Evolutionary conservation across 2,329 filamentous ascomycete species (phyloP).

Genomic region (Coleophoma eucalyptorum): DNA sequence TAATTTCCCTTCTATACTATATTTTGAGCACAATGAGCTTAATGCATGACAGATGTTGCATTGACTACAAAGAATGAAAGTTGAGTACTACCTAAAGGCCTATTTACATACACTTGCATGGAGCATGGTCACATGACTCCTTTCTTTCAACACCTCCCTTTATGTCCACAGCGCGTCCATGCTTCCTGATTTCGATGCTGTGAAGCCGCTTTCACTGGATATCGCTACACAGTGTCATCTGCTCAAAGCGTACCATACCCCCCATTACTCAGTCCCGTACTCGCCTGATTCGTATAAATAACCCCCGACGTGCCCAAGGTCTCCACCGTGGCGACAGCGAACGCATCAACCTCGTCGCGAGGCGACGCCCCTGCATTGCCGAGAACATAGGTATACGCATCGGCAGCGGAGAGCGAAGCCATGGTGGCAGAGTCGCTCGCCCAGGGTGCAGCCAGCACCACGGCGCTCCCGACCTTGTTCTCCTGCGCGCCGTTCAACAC

Average conservation of each 20-base stretch:
- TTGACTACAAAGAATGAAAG: too few species aligned
- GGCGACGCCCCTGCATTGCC: conserved; percentile 32
- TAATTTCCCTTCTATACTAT: too few species aligned
- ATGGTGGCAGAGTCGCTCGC: conserved; percentile 13
- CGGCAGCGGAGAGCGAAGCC: conserved; percentile 27
- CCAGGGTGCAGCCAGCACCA: conserved; percentile 18
- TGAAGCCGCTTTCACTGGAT: too few species aligned
- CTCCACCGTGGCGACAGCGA: conserved; percentile 20
- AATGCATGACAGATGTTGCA: too few species aligned
- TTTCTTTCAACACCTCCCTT: too few species aligned
- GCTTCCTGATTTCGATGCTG: too few species aligned
- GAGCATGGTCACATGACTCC: too few species aligned
- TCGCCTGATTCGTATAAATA: conserved; percentile 20
- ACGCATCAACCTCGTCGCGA: conserved; percentile 22
- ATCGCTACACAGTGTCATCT: too few species aligned
- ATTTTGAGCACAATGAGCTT: too few species aligned
- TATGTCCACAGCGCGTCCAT: too few species aligned
- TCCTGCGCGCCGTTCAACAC: conserved; percentile 36
- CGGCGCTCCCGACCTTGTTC: conserved; percentile 11
- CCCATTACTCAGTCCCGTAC: conserved; percentile 20
- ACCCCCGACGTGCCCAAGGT: conserved; percentile 17
- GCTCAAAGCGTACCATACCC: conserved; percentile 19
- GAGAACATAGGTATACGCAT: conserved; percentile 31
- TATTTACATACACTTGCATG: too few species aligned
- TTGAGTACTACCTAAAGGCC: too few species aligned